These are phyloP conservation scores for Rhodotorula sp. DNA, from an alignment of 1,284 basidiomycete species.

Conservation along the genomic window DNA sequence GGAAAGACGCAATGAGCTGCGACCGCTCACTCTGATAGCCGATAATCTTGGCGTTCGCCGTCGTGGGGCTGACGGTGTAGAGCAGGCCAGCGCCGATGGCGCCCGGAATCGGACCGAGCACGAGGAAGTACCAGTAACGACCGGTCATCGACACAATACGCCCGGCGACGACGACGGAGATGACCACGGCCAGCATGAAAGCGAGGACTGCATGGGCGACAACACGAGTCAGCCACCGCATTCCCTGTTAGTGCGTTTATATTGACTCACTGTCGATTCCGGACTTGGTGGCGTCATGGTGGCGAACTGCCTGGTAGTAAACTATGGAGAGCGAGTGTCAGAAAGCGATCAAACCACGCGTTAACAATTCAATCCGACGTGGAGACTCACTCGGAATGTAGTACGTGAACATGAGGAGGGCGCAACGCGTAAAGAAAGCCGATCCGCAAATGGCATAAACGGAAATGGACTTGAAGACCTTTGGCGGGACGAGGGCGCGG, in stretches of 20 bases:
- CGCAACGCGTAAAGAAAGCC: slow-evolving; percentile 36
- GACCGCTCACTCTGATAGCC: slow-evolving; percentile 51
- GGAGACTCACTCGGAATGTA: slow-evolving; percentile 13
- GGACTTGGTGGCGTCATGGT: slow-evolving; percentile 37
- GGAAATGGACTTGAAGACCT: slow-evolving; percentile 42
- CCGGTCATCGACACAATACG: slow-evolving; percentile 43
- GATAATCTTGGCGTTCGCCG: slow-evolving; percentile 50
- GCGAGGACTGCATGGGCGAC: slow-evolving; percentile 34
- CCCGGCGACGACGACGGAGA: slow-evolving; percentile 42
- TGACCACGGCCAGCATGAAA: slow-evolving; percentile 43
- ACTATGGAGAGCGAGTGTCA: background rate
- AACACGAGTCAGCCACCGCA: background rate
- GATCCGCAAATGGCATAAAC: slow-evolving; percentile 42
- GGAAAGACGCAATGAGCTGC: too few relatives aligned
- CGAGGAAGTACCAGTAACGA: slow-evolving; percentile 52
- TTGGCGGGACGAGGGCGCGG: slow-evolving; percentile 45
- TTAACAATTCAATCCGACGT: rapidly evolving
- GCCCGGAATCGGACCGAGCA: slow-evolving; percentile 48
- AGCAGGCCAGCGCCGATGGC: slow-evolving; percentile 54
- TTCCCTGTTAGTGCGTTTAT: background rate
- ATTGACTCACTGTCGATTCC: slow-evolving; percentile 41
- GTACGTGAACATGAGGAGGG: slow-evolving; percentile 33
- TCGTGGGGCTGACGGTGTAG: slow-evolving; percentile 50
- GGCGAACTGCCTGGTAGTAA: slow-evolving; percentile 22
- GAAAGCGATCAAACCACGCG: too few relatives aligned